These are phyloP conservation scores for Zopfia rhizophila DNA, from an alignment of 2,329 filamentous ascomycete species.

Conservation along the genomic window DNA sequence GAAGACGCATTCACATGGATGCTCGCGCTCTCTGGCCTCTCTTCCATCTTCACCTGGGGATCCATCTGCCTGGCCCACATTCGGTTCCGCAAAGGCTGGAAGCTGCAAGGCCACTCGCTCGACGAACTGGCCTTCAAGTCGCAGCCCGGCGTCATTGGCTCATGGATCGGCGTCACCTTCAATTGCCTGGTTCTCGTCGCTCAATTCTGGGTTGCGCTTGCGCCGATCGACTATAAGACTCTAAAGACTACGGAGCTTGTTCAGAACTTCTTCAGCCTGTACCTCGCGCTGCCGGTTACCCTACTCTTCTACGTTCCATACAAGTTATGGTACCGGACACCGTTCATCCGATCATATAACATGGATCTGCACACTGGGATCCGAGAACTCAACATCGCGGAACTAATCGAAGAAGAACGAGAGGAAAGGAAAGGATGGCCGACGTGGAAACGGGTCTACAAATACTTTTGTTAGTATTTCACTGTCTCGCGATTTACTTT, in stretches of 20 bases:
- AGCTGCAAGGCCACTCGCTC: conserved; percentile 69
- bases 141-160: conserved; percentile 81
- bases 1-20: conserved; percentile 70
- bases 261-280: conserved; percentile 77
- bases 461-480: conserved; percentile 58
- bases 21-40: conserved; percentile 76
- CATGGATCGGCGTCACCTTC: conserved; percentile 80
- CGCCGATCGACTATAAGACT: conserved; percentile 70
- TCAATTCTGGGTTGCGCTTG: conserved; percentile 89
- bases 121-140: conserved; percentile 83
- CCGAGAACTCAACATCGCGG: conserved; percentile 82
- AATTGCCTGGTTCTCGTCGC: conserved; percentile 81
- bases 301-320: conserved; percentile 75
- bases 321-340: conserved; percentile 78
- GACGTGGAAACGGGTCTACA: conserved; percentile 61
- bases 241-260: conserved; percentile 61
- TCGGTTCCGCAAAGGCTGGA: conserved; percentile 72
- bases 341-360: conserved; percentile 72
- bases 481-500: too few species aligned
- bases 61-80: conserved; percentile 74
- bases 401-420: conserved; percentile 81
- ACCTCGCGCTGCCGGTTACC: conserved; percentile 76
- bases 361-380: conserved; percentile 91
- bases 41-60: conserved; percentile 80
- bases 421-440: conserved; percentile 72